Percentiles rank a stretch among this genome's conserved stretches.
phyloP scores from a whole-genome alignment of 2,329 filamentous ascomycete genomes.

The Clarireedia homoeocarpa region DNA sequence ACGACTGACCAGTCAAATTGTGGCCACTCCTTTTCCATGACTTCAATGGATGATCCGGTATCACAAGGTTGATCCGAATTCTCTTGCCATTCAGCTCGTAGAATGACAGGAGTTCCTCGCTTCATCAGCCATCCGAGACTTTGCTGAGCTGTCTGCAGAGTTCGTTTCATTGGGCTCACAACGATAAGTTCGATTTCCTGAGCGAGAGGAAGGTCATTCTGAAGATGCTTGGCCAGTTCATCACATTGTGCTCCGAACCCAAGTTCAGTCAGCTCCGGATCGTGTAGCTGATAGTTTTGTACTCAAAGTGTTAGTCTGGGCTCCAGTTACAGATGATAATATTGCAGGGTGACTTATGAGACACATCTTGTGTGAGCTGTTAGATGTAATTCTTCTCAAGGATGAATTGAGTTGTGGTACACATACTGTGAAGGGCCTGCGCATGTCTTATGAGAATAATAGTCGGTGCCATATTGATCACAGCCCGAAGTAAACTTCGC shows the following conservation, averaged over 20 bases:
- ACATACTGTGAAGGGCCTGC: slow-evolving; percentile 35
- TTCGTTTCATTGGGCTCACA: slow-evolving; percentile 27
- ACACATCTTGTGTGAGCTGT: slow-evolving; percentile 19
- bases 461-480: slow-evolving; percentile 31
- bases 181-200: slow-evolving; percentile 28
- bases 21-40: slow-evolving; percentile 27
- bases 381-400: slow-evolving; percentile 1
- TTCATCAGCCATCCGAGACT: slow-evolving; percentile 27
- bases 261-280: slow-evolving; percentile 21
- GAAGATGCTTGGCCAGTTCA: slow-evolving; percentile 19
- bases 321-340: background rate
- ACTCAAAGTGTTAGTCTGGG: slow-evolving; percentile 14
- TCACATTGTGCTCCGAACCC: slow-evolving; percentile 21
- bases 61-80: slow-evolving; percentile 28
- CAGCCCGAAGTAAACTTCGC: slow-evolving; percentile 15
- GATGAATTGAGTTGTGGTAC: background rate
- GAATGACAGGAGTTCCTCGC: slow-evolving; percentile 23
- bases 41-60: slow-evolving; percentile 20
- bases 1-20: slow-evolving; percentile 28
- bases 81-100: slow-evolving; percentile 28
- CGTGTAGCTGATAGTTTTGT: slow-evolving; percentile 23
- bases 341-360: slow-evolving; percentile 24
- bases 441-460: slow-evolving; percentile 37
- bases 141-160: slow-evolving; percentile 27
- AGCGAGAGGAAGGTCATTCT: slow-evolving; percentile 24